Percentiles rank a stretch among this genome's conserved stretches.
Conservation (phyloP, 768 basidiomycete genomes). For the Terana coerulea region DNA sequence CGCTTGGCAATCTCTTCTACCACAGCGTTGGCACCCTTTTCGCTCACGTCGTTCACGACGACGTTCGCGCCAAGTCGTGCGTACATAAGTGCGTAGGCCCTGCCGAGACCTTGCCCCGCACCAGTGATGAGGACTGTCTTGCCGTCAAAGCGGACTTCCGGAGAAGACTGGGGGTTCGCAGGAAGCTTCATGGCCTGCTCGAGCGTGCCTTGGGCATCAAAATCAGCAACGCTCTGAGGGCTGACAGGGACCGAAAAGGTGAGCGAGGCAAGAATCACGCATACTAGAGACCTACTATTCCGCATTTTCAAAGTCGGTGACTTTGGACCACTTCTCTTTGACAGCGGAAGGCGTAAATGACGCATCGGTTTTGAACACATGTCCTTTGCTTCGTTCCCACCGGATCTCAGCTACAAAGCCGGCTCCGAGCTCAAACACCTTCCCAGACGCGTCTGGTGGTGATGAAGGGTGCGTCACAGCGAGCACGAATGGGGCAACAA, state of each 20-base stretch:
- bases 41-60: slow-evolving; percentile 92
- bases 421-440: slow-evolving; percentile 89
- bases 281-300: slow-evolving; percentile 49
- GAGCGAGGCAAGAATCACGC: not conserved
- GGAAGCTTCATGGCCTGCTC: slow-evolving; percentile 60
- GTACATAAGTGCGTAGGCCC: slow-evolving; percentile 90
- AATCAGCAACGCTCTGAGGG: slow-evolving; percentile 61
- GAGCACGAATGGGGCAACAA: slow-evolving; percentile 88
- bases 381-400: slow-evolving; percentile 89
- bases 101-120: slow-evolving; percentile 91
- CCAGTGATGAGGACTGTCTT: slow-evolving; percentile 95
- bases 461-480: slow-evolving; percentile 79
- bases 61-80: slow-evolving; percentile 93
- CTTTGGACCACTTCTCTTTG: slow-evolving; percentile 76
- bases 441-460: slow-evolving; percentile 75
- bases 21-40: slow-evolving; percentile 77
- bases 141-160: slow-evolving; percentile 76
- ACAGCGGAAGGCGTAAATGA: slow-evolving; percentile 95
- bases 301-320: slow-evolving; percentile 75
- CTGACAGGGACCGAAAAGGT: slow-evolving; percentile 33
- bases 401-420: slow-evolving; percentile 90
- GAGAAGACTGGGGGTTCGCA: slow-evolving; percentile 63
- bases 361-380: slow-evolving; percentile 84
- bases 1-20: slow-evolving; percentile 85
- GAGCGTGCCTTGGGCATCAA: slow-evolving; percentile 53